Conservation (phyloP, 257 asterid genomes). For the Striga asiatica region DNA sequence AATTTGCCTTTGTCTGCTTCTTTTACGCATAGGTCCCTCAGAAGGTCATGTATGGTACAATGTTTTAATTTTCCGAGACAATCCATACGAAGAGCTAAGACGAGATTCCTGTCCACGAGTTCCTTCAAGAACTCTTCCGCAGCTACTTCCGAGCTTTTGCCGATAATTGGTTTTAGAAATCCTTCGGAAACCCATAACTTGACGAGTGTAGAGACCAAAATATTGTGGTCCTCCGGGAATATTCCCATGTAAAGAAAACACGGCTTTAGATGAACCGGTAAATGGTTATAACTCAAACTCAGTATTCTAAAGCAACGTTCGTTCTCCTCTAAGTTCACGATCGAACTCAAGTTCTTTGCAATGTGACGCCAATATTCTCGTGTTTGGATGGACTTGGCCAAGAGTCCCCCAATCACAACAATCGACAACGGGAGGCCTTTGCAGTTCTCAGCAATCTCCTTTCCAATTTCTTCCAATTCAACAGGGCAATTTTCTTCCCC, state of each 20-base stretch:
- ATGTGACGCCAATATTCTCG: not conserved
- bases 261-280: not conserved
- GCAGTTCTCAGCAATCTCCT: too few relatives aligned
- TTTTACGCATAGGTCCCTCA: slow-evolving; percentile 1
- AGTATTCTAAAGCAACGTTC: not conserved
- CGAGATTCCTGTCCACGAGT: slow-evolving; percentile 2
- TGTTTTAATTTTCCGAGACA: not conserved
- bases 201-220: not conserved
- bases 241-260: too few relatives aligned
- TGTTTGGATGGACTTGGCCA: not conserved
- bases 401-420: too few relatives aligned
- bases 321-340: not conserved
- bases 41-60: not conserved
- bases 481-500: not conserved
- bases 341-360: not conserved
- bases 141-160: not conserved
- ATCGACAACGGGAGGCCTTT: too few relatives aligned
- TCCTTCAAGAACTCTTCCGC: not conserved
- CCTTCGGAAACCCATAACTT: slow-evolving; percentile 7
- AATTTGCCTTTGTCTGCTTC: not conserved
- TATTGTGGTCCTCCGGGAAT: not conserved
- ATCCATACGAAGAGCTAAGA: not conserved
- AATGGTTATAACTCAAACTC: slow-evolving; percentile 5
- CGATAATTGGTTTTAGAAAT: not conserved
- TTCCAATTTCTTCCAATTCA: too few relatives aligned